A percentile compares a stretch with the other conserved stretches of the same genome.
phyloP scores from a whole-genome alignment of 495 filamentous ascomycete species.

The Tirmania nivea region DNA sequence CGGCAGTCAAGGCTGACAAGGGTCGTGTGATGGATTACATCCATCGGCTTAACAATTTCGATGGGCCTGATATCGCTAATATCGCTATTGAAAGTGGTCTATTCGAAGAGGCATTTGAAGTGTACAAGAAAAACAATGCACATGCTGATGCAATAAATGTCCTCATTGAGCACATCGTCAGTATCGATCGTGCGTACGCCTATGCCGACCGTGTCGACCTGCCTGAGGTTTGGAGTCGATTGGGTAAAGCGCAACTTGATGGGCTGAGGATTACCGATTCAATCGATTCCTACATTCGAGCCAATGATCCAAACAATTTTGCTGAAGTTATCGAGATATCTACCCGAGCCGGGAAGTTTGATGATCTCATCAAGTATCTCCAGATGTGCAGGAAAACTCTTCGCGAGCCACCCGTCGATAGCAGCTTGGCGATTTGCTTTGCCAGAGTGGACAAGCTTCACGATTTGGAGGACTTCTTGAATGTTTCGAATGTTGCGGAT shows the following conservation, averaged over 20 bases:
- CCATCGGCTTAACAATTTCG: conserved; percentile 70
- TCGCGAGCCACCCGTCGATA: conserved; percentile 86
- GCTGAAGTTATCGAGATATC: conserved; percentile 89
- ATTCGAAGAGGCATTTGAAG: conserved; percentile 93
- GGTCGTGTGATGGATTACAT: conserved; percentile 92
- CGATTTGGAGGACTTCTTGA: conserved; percentile 93
- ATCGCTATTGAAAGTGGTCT: conserved; percentile 89
- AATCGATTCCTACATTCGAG: conserved; percentile 93
- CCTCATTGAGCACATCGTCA: conserved; percentile 89
- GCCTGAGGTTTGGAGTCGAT: conserved; percentile 96
- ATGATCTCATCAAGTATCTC: conserved; percentile 91
- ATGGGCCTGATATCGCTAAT: conserved; percentile 73
- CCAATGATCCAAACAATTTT: conserved; percentile 81
- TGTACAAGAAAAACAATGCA: conserved; percentile 92
- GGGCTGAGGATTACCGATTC: conserved; percentile 82
- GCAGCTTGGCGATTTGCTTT: conserved; percentile 76
- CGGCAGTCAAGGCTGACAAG: conserved; percentile 91
- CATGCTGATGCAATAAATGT: conserved; percentile 73
- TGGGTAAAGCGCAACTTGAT: conserved; percentile 95
- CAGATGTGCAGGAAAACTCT: conserved; percentile 93
- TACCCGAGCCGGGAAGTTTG: conserved; percentile 90
- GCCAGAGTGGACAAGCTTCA: conserved; percentile 76
- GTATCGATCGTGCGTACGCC: conserved; percentile 91
- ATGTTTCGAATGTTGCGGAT: conserved; percentile 81
- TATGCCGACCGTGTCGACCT: conserved; percentile 91